These are phyloP conservation scores for Luffa acutangula DNA, from an alignment of 306 rosid genomes.

Conservation along the genomic window DNA sequence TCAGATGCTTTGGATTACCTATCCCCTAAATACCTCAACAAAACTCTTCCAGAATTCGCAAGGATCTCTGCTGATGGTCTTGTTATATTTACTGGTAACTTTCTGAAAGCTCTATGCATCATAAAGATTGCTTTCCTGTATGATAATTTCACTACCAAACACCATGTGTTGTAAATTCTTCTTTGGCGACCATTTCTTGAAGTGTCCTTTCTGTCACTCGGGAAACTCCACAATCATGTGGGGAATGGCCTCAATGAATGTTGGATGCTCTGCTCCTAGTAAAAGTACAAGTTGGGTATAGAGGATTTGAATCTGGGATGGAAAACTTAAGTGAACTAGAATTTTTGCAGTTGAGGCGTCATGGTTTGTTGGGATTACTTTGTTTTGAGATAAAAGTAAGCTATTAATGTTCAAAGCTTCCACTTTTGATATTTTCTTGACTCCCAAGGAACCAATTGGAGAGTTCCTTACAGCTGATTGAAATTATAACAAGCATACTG, in stretches of 20 bases:
- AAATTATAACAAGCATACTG: background rate
- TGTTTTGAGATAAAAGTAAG: background rate
- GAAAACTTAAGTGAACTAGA: background rate
- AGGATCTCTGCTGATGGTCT: slow-evolving; percentile 68
- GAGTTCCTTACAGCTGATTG: background rate
- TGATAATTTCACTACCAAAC: background rate
- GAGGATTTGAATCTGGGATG: background rate
- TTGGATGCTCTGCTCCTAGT: background rate
- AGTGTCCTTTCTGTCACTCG: background rate
- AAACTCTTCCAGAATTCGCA: slow-evolving; percentile 77
- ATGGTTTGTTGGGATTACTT: background rate
- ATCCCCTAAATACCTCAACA: slow-evolving; percentile 78
- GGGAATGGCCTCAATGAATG: background rate
- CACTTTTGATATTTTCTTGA: background rate
- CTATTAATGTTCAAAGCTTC: background rate
- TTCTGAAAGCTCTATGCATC: background rate
- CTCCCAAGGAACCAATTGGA: background rate
- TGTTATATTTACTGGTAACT: slow-evolving; percentile 62
- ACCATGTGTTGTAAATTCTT: background rate
- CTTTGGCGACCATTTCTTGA: background rate
- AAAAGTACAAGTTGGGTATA: background rate
- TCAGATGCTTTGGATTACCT: slow-evolving; percentile 88
- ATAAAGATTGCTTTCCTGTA: background rate
- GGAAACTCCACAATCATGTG: slow-evolving; percentile 1
- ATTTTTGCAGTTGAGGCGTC: background rate